Evolutionary conservation across 2,329 filamentous ascomycete genomes (phyloP), one percentile per base, ranked within the genome.

Genomic region (Fusarium devonianum): DNA sequence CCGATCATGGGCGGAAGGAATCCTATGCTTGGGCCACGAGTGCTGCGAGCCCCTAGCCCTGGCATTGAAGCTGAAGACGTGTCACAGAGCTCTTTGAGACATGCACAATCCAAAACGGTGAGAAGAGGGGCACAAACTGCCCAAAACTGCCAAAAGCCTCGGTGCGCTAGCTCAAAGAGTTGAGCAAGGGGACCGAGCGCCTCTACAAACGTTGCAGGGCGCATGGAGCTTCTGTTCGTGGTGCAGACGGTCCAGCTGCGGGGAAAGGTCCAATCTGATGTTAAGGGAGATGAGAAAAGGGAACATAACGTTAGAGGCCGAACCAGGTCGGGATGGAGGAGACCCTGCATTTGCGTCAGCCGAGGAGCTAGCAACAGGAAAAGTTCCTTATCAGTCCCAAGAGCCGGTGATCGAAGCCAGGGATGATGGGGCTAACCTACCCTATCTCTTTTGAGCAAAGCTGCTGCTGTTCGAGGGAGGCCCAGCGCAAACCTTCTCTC

Each of bases 31-130:
- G 42, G 49, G 38, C 22, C 18, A 21, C 34, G 29, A 40, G 18
- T 30, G 37, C 45, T 34, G 35, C 40, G 32, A 52, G 49, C 35
- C 45, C 50, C 37, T 46, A 23, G 41, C 29, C 48, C 48, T 47
- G 48, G 32, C 35, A 43, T 35, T 30, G 30, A 40, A 35, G 40
- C 34, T 37, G 37, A 28, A 38, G 36, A 45, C 30, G 36, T 59
- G 45, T 30, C 39, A 42, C 32, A 29, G n/a, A n/a, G 38, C 37
- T 37, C 43, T 43, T 39, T 18, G 44, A 60, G 56, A 60, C 56
- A 60, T 41, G 37, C 34, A 30, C 37, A 10, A 23, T 13, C 23
- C 19, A 43, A 50, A 50, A 39, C 48, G 29, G 40, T 41, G 33
- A 60, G 48, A 35, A 30, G 56, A 43, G 43, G 42, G 39, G 28